A percentile compares a stretch with the other conserved stretches of the same genome.
phyloP scores from a whole-genome alignment of 352 stramenopile genomes.

The Phytophthora pini region DNA sequence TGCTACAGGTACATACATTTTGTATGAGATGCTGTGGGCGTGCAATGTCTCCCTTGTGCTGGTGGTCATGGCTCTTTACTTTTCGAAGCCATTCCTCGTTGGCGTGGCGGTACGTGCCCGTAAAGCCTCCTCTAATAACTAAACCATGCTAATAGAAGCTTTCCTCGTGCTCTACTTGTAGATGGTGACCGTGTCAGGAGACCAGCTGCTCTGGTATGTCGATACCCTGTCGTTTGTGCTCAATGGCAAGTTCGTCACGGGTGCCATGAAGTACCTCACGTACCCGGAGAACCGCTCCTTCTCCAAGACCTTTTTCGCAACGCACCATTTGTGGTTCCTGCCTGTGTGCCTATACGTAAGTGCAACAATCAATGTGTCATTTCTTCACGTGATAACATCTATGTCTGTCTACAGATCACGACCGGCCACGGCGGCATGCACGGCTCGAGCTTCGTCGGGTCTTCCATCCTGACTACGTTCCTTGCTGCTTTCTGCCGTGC shows the following conservation, averaged over 20 bases:
- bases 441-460: constrained; percentile 65
- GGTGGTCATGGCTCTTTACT: constrained; percentile 67
- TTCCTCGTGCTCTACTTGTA: constrained; percentile 17
- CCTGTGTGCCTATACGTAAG: constrained; percentile 80
- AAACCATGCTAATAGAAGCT: neutral
- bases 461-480: constrained; percentile 64
- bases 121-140: neutral
- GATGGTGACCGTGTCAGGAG: constrained; percentile 92
- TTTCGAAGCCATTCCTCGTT: constrained; percentile 86
- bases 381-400: neutral
- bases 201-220: constrained; percentile 94
- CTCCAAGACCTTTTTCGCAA: constrained; percentile 83
- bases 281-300: constrained; percentile 83
- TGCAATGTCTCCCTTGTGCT: constrained; percentile 83
- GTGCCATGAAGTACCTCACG: constrained; percentile 92
- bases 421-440: constrained; percentile 78
- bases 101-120: constrained; percentile 60
- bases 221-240: constrained; percentile 79
- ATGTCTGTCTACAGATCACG: constrained; percentile 52
- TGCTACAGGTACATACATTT: constrained; percentile 63
- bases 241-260: constrained; percentile 87
- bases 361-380: neutral
- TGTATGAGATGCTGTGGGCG: constrained; percentile 84
- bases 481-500: constrained; percentile 63
- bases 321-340: constrained; percentile 87